Evolutionary conservation across 805 yeast genomes (phyloP).

Genomic region (Jamesozyma piceae): DNA sequence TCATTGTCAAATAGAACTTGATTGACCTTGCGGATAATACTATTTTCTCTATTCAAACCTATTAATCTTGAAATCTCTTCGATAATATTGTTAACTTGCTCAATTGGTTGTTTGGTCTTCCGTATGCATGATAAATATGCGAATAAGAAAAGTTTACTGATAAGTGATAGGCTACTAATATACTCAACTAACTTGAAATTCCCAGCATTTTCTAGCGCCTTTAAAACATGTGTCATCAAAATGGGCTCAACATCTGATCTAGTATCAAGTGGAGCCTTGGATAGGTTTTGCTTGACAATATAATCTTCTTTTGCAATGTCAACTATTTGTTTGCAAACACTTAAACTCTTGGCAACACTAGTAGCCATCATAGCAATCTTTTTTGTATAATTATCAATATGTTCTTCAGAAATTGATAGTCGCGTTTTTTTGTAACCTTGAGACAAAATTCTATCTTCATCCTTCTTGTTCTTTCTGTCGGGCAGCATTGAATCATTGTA

Average conservation of each 20-base stretch:
- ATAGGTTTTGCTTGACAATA: not conserved
- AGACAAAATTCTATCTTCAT: not conserved
- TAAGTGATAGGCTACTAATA: not conserved
- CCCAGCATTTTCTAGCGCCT: not conserved
- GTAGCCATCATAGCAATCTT: not conserved
- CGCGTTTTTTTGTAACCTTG: not conserved
- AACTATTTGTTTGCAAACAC: not conserved
- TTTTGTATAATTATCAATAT: not conserved
- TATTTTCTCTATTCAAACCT: not conserved
- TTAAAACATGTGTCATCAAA: not conserved
- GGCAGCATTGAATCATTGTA: too few species aligned
- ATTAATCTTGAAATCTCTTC: not conserved
- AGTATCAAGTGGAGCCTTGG: not conserved
- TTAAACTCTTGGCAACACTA: not conserved
- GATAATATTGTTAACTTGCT: not conserved
- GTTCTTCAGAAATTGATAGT: not conserved
- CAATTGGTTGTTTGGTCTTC: not conserved
- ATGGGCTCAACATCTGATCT: not conserved
- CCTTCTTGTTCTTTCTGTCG: too few species aligned
- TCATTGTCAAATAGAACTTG: not conserved
- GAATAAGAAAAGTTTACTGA: not conserved
- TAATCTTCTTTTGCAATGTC: not conserved
- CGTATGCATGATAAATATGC: not conserved
- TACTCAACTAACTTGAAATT: not conserved
- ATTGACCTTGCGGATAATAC: not conserved